phyloP scores from a whole-genome alignment of 345 rosid species.

The Alliaria petiolata region DNA sequence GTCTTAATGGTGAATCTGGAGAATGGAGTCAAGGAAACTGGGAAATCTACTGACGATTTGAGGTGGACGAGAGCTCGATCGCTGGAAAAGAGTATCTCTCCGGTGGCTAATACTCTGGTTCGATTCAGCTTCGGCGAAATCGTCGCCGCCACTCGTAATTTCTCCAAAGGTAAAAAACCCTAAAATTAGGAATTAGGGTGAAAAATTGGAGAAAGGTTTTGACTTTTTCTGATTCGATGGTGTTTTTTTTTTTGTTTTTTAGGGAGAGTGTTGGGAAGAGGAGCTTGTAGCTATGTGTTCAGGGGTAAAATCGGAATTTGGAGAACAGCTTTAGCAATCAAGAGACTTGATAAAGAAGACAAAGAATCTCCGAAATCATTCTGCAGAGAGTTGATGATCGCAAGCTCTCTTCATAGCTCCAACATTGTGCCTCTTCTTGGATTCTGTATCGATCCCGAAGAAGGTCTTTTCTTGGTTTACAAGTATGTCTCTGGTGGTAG shows the following conservation, averaged over 20 bases:
- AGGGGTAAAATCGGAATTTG: conserved; percentile 86
- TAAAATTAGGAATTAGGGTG: background rate
- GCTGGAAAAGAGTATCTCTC: conserved; percentile 82
- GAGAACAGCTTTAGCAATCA: conserved; percentile 75
- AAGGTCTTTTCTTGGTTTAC: conserved; percentile 93
- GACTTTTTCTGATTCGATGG: conserved; percentile 17
- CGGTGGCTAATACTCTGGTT: conserved; percentile 64
- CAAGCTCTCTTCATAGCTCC: conserved; percentile 77
- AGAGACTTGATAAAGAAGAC: conserved; percentile 83
- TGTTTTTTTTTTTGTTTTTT: background rate
- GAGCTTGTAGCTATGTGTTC: conserved; percentile 94
- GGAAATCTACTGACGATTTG: conserved; percentile 44
- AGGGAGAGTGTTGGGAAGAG: conserved; percentile 98
- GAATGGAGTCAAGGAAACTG: conserved; percentile 57
- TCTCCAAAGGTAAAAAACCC: conserved; percentile 73
- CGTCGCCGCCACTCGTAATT: conserved; percentile 74
- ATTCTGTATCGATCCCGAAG: conserved; percentile 85
- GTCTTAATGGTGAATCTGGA: conserved; percentile 94
- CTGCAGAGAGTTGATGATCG: conserved; percentile 97
- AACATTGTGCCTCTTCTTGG: conserved; percentile 91
- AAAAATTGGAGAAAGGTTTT: background rate
- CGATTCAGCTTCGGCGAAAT: conserved; percentile 80
- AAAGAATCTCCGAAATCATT: conserved; percentile 91
- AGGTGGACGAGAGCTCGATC: conserved; percentile 82
- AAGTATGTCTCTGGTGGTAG: conserved; percentile 93